Conservation (phyloP, 2,329 filamentous ascomycete genomes). For the Talaromyces verruculosus region DNA sequence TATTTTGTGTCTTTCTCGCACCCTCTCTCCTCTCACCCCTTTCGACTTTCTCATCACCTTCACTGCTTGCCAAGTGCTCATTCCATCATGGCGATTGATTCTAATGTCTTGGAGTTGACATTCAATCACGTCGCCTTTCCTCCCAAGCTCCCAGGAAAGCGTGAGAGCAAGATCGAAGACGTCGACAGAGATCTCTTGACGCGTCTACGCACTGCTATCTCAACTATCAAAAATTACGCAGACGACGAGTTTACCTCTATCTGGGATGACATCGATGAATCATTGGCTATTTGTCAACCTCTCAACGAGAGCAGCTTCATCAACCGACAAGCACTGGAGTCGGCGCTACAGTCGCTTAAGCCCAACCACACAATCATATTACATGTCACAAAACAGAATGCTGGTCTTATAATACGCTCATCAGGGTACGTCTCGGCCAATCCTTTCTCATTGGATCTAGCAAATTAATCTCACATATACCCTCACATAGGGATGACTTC, state of each 20-base stretch:
- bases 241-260: background rate
- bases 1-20: no score
- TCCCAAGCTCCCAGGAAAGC: no score
- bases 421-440: slow-evolving; percentile 16
- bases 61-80: no score
- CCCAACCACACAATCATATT: slow-evolving; percentile 43
- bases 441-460: background rate
- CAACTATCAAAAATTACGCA: no score
- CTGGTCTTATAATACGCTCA: slow-evolving; percentile 46
- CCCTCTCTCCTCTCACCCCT: no score
- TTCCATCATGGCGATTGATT: no score
- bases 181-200: no score
- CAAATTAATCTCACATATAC: background rate
- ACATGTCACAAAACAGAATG: slow-evolving; percentile 52
- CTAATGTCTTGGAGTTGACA: no score
- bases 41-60: no score
- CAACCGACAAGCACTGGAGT: slow-evolving; percentile 26
- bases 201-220: no score
- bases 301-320: slow-evolving; percentile 25
- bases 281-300: slow-evolving; percentile 23
- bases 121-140: no score
- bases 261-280: slow-evolving; percentile 8
- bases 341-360: slow-evolving; percentile 31
- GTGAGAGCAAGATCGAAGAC: no score
- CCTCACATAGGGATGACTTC: slow-evolving; percentile 28